These are phyloP conservation scores for Clathrus columnatus DNA, from an alignment of 768 basidiomycete species.

Conservation along the genomic window DNA sequence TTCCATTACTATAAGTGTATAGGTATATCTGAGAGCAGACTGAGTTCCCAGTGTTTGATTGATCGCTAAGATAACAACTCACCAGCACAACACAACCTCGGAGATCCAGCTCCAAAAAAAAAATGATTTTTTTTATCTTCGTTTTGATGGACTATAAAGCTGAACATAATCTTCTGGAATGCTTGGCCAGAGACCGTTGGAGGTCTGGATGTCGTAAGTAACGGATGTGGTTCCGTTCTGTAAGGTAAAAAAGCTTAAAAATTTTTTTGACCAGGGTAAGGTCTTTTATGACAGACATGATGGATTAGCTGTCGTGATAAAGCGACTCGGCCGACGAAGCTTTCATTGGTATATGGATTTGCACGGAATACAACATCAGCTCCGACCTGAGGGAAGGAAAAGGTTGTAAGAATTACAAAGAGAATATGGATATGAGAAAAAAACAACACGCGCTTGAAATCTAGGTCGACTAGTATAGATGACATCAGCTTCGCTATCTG, in stretches of 20 bases:
- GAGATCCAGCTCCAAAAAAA: not conserved
- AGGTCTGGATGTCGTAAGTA: conserved; percentile 4
- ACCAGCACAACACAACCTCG: not conserved
- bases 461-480: conserved; percentile 3
- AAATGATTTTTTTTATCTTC: not conserved
- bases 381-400: not conserved
- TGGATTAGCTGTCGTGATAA: conserved; percentile 5
- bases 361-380: not conserved
- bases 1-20: no score
- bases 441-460: not conserved
- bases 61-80: no score
- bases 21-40: no score
- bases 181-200: not conserved
- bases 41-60: no score
- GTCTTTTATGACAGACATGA: not conserved
- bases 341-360: not conserved
- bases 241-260: not conserved
- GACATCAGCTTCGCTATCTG: conserved; percentile 6
- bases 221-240: not conserved
- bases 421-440: not conserved
- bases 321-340: not conserved
- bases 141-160: not conserved
- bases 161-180: conserved; percentile 4
- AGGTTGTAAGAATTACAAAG: not conserved
- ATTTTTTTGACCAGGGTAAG: not conserved